Base-by-base conservation (phyloP, 345 rosid species). In the Brassica nigra region DNA sequence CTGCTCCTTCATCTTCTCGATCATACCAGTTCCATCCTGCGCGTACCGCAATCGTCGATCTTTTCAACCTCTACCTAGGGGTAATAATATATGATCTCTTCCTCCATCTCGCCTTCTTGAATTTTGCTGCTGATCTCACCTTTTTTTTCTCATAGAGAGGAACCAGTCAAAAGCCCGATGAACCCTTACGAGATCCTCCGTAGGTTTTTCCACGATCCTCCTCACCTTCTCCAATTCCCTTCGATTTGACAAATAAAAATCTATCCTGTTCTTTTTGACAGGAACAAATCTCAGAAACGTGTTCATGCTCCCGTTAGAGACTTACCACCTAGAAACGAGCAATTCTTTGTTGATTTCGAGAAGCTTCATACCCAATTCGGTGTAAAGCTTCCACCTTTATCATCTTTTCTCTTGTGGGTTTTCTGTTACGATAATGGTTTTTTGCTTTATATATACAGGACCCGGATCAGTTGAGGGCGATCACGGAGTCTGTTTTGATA, bases 221-320 rank as follows among this genome's bases (percentile, higher is more conserved):
- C 9, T 11, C 12, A 12, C 57, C 18, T 49, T n/a, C 57, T 49
- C 5, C 57, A n/a, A 47, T 42, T 44, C 1, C 2, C 58, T 54
- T 49, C 28, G 37, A 8, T 66, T 66, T 18, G 15, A 37, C 16
- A 37, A 66, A 16, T 0, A 37, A 20, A 37, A 63, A n/a, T 15
- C 27, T 15, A 1, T 3, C 2, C 28, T 33, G n/a, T n/a, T 42
- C 3, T 42, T 42, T 42, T 42, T 10, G 85, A 94, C 86, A 95
- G 99, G 85, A 93, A 91, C 87, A 93, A 89, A 85, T 79, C 93
- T 0, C 97, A 91, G 78, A 93, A 91, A 87, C 98, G 97, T 62
- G 90, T 95, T 28, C 88, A 87, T 30, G 96, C 99, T 76, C 78
- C 87, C 5, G 90, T 89, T 66, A 84, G 91, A 83, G 98, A 91